phyloP scores from a whole-genome alignment of 306 rosid species.

The Vachellia collinsii region DNA sequence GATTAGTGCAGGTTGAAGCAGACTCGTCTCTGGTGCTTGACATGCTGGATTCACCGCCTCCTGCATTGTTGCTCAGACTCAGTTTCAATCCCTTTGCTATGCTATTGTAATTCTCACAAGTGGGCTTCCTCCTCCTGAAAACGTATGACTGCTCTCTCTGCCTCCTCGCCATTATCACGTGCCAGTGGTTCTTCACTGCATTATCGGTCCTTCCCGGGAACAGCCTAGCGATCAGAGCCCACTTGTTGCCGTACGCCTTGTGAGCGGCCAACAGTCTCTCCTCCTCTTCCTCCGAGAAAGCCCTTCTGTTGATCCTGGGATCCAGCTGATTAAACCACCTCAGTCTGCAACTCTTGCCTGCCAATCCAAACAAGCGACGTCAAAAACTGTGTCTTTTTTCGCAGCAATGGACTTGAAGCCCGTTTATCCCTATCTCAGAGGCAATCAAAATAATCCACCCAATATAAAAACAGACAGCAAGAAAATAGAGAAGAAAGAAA shows the following conservation, averaged over 20 bases:
- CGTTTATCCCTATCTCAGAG: not conserved
- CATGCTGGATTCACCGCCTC: constrained; percentile 55
- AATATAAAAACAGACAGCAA: not conserved
- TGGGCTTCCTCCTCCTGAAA: constrained; percentile 61
- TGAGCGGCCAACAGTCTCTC: constrained; percentile 76
- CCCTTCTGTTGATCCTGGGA: constrained; percentile 75
- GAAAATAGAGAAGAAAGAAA: not conserved
- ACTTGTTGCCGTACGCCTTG: constrained; percentile 78
- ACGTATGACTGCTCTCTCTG: constrained; percentile 66
- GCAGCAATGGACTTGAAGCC: not conserved
- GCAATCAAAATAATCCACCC: not conserved
- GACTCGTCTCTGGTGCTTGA: constrained; percentile 66
- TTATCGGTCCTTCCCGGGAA: constrained; percentile 97
- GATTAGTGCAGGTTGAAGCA: constrained; percentile 69
- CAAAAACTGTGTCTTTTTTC: not conserved
- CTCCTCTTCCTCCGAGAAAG: constrained; percentile 81
- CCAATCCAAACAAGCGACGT: not conserved
- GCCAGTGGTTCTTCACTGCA: constrained; percentile 98
- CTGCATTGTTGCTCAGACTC: constrained; percentile 46
- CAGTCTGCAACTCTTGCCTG: constrained; percentile 94
- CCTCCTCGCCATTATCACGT: constrained; percentile 86
- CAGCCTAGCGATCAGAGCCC: constrained; percentile 88
- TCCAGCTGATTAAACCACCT: constrained; percentile 97
- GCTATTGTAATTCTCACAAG: not conserved
- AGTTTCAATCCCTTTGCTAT: constrained; percentile 37